These are phyloP conservation scores for Apiospora phragmitis DNA, from an alignment of 2,329 filamentous ascomycete species.

Conservation along the genomic window DNA sequence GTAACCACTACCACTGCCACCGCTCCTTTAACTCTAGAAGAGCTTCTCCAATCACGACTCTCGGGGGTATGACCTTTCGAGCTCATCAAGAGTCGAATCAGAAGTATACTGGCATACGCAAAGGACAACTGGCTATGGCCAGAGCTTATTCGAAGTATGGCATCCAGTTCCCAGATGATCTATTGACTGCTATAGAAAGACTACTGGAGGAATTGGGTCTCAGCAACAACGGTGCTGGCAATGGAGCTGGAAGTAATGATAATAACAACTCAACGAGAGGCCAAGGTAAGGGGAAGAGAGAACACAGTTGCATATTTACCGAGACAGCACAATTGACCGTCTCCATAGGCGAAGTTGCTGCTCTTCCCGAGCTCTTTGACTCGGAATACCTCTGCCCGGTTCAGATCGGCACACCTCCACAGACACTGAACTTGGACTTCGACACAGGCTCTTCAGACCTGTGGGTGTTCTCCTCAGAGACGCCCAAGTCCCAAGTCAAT, in stretches of 20 bases:
- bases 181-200: constrained; percentile 9
- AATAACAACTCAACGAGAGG: not conserved
- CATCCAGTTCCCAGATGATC: constrained; percentile 9
- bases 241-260: constrained; percentile 20
- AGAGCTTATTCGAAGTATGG: constrained; percentile 15
- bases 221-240: constrained; percentile 20
- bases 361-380: constrained; percentile 22
- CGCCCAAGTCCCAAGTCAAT: constrained; percentile 37
- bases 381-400: constrained; percentile 61
- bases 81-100: constrained; percentile 14
- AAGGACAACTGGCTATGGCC: constrained; percentile 13
- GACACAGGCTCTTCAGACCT: constrained; percentile 72
- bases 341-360: constrained; percentile 19
- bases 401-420: constrained; percentile 64
- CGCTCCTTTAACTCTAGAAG: not conserved
- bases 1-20: not conserved
- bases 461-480: constrained; percentile 63
- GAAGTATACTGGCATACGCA: constrained; percentile 8
- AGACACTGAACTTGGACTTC: constrained; percentile 64
- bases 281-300: not conserved
- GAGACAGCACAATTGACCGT: constrained; percentile 13
- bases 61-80: constrained; percentile 16
- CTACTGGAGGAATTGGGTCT: constrained; percentile 12
- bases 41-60: constrained; percentile 12
- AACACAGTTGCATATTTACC: not conserved